phyloP scores from a whole-genome alignment of 2,329 filamentous ascomycete species.

The Colletotrichum paranaense region DNA sequence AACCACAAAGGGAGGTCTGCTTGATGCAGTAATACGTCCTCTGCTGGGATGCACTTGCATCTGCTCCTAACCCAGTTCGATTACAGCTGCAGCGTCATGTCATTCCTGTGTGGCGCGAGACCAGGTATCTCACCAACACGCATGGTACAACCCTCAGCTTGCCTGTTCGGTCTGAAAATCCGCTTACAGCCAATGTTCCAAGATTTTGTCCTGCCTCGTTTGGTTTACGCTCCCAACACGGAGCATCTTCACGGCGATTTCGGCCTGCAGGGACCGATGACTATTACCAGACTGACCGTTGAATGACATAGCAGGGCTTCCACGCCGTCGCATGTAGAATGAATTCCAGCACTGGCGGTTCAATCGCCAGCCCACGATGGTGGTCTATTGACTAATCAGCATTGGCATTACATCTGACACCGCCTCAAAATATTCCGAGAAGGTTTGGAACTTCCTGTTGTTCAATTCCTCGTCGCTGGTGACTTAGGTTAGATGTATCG shows the following conservation, averaged over 20 bases:
- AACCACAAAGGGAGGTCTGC: constrained; percentile 2
- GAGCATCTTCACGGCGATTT: background rate
- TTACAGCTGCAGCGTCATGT: constrained; percentile 28
- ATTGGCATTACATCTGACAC: no score
- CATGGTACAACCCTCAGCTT: constrained; percentile 19
- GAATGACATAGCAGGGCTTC: background rate
- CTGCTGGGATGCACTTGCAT: constrained; percentile 10
- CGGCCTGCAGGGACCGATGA: background rate
- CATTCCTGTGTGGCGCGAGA: constrained; percentile 15
- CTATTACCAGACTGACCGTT: background rate
- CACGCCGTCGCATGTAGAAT: background rate
- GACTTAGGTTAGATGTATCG: background rate
- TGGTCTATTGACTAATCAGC: no score
- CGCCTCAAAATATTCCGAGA: no score
- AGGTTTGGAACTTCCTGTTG: no score
- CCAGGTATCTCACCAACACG: background rate
- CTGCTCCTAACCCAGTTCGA: constrained; percentile 22
- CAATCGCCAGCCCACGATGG: background rate
- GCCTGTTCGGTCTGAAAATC: constrained; percentile 8
- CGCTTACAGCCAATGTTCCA: background rate
- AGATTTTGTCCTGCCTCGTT: background rate
- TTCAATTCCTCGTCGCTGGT: background rate
- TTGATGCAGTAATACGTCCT: constrained; percentile 7
- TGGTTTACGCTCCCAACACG: background rate
- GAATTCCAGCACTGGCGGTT: background rate